phyloP scores from a whole-genome alignment of 2,329 filamentous ascomycete genomes.

The Clonostachys sp. region DNA sequence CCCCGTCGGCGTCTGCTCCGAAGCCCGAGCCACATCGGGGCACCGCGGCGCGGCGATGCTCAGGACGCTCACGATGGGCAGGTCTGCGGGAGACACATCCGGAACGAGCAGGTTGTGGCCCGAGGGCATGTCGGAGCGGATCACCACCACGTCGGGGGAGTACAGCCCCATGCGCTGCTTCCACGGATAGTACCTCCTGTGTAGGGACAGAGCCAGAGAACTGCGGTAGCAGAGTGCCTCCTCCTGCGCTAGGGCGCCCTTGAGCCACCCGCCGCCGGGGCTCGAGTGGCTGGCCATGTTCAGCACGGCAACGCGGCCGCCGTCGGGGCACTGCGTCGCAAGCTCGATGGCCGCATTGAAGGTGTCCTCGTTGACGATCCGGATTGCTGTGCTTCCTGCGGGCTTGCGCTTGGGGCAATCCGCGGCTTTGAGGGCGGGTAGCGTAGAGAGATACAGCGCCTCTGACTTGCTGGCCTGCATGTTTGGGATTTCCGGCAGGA shows the following conservation, averaged over 20 bases:
- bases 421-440: constrained; percentile 29
- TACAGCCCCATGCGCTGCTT: constrained; percentile 48
- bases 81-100: constrained; percentile 17
- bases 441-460: constrained; percentile 24
- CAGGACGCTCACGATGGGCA: constrained; percentile 54
- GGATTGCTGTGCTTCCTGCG: constrained; percentile 19
- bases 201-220: constrained; percentile 45
- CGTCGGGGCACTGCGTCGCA: constrained; percentile 12
- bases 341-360: constrained; percentile 44
- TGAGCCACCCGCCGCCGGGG: constrained; percentile 61
- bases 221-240: constrained; percentile 64
- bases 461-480: constrained; percentile 28
- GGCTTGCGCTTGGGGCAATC: constrained; percentile 31
- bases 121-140: constrained; percentile 42
- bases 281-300: constrained; percentile 58
- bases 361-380: constrained; percentile 51
- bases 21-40: constrained; percentile 19
- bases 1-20: constrained; percentile 4
- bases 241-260: constrained; percentile 61
- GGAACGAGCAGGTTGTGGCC: constrained; percentile 38
- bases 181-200: constrained; percentile 47
- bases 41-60: constrained; percentile 51
- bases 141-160: constrained; percentile 54
- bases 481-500: constrained; percentile 37
- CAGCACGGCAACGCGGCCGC: constrained; percentile 47